Percentiles rank a stretch among this genome's conserved stretches.
Evolutionary conservation across 2,329 filamentous ascomycete species (phyloP).

Genomic region (Sporothrix phasma): DNA sequence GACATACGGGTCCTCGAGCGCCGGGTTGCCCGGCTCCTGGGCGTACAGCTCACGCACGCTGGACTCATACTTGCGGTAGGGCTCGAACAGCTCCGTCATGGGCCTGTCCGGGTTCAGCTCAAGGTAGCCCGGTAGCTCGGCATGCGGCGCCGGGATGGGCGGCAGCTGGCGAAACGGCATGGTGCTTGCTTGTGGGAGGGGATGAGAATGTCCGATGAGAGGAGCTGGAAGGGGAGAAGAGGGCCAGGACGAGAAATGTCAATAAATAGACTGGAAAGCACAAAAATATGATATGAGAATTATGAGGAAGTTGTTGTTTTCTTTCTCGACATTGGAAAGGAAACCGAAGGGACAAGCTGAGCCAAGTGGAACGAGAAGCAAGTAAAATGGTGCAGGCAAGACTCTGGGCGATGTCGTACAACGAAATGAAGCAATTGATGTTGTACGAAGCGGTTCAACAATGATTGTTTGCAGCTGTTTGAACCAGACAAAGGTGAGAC

Average conservation of each 20-base stretch:
- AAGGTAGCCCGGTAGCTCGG: conserved; percentile 43
- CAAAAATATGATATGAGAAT: too few relatives aligned
- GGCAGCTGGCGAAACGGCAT: conserved; percentile 28
- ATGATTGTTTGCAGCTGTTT: background rate
- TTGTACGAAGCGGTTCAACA: background rate
- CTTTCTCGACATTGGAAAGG: background rate
- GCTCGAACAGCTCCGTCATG: conserved; percentile 49
- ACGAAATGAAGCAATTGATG: background rate
- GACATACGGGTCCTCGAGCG: conserved; percentile 45
- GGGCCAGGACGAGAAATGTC: background rate
- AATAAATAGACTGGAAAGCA: background rate
- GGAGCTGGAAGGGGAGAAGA: background rate
- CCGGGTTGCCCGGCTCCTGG: conserved; percentile 52
- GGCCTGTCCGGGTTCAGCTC: conserved; percentile 41
- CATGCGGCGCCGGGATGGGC: conserved; percentile 36
- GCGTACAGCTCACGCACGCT: conserved; percentile 58
- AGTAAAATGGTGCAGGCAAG: background rate
- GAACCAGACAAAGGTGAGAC: background rate
- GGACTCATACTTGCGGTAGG: conserved; percentile 59
- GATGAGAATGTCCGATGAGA: background rate
- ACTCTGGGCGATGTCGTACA: background rate
- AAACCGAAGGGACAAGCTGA: background rate
- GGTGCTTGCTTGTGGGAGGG: background rate
- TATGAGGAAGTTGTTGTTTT: too few relatives aligned
- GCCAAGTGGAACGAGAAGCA: background rate